Evolutionary conservation across 768 basidiomycete genomes (phyloP).

Genomic region (Hydnum rufescens): DNA sequence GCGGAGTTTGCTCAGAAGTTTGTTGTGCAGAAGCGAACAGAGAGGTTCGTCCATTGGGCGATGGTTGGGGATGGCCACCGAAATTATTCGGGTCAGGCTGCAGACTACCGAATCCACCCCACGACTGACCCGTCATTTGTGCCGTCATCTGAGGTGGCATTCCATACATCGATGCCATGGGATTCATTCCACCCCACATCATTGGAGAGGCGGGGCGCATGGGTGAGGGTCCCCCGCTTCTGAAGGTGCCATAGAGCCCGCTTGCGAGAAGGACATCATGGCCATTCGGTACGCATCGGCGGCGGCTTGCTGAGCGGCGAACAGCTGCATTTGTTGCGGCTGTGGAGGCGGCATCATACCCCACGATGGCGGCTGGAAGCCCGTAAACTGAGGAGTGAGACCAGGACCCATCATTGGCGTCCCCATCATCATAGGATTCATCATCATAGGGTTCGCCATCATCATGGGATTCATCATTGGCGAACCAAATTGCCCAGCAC

Average conservation of each 20-base stretch:
- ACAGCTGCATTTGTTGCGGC: slow-evolving; percentile 56
- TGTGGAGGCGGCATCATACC: slow-evolving; percentile 20
- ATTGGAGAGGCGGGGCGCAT: background rate
- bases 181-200: slow-evolving; percentile 4
- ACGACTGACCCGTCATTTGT: slow-evolving; percentile 4
- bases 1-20: background rate
- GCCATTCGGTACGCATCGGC: slow-evolving; percentile 55
- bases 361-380: slow-evolving; percentile 18
- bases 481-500: slow-evolving; percentile 5
- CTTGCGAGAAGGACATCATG: slow-evolving; percentile 17
- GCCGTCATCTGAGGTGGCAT: background rate
- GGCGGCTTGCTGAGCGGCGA: slow-evolving; percentile 55
- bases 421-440: slow-evolving; percentile 12
- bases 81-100: background rate
- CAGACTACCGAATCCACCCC: background rate
- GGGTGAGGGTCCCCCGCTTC: slow-evolving; percentile 4
- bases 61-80: no score
- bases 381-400: slow-evolving; percentile 14
- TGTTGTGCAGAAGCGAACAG: background rate
- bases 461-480: slow-evolving; percentile 8
- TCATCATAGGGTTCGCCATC: slow-evolving; percentile 8
- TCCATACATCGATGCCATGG: slow-evolving; percentile 1
- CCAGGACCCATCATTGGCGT: slow-evolving; percentile 9
- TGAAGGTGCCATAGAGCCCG: slow-evolving; percentile 11
- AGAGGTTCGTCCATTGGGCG: background rate